A percentile compares a stretch with the other conserved stretches of the same genome.
Evolutionary conservation across 140 eudicot species (phyloP).

Genomic region (Anethum foeniculum): DNA sequence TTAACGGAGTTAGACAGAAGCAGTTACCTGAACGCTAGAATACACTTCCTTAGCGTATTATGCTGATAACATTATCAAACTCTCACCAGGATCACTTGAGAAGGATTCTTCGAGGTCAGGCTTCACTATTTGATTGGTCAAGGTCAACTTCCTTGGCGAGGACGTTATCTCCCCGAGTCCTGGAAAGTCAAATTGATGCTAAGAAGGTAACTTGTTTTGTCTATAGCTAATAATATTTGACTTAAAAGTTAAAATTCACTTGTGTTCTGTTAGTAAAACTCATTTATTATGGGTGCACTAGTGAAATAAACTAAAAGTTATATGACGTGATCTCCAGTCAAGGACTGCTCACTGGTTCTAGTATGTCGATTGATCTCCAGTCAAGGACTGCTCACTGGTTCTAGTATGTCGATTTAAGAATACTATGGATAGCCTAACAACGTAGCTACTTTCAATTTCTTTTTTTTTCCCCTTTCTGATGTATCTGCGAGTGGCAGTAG

Average conservation of each 20-base stretch:
- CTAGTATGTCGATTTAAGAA: not conserved
- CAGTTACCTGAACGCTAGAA: not conserved
- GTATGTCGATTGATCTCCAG: not conserved
- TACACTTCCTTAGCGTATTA: not conserved
- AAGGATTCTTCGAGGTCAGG: constrained; percentile 95
- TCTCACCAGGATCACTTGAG: constrained; percentile 69
- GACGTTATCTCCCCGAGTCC: constrained; percentile 89
- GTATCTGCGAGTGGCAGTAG: not conserved
- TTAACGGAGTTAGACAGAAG: not conserved
- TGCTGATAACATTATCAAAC: not conserved
- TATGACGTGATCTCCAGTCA: not conserved
- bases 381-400: not conserved
- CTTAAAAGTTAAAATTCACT: not conserved
- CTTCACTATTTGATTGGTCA: constrained; percentile 95
- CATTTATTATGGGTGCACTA: not conserved
- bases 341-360: not conserved
- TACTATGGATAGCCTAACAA: not conserved
- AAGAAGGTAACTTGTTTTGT: constrained; percentile 55
- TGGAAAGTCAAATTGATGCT: constrained; percentile 97
- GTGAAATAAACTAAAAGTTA: not conserved
- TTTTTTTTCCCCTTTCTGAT: not conserved
- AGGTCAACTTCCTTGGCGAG: constrained; percentile 94
- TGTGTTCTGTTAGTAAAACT: not conserved
- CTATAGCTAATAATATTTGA: not conserved
- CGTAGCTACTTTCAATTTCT: not conserved